phyloP scores from a whole-genome alignment of 164 flowering plant species.

The Warburgia ugandensis region DNA sequence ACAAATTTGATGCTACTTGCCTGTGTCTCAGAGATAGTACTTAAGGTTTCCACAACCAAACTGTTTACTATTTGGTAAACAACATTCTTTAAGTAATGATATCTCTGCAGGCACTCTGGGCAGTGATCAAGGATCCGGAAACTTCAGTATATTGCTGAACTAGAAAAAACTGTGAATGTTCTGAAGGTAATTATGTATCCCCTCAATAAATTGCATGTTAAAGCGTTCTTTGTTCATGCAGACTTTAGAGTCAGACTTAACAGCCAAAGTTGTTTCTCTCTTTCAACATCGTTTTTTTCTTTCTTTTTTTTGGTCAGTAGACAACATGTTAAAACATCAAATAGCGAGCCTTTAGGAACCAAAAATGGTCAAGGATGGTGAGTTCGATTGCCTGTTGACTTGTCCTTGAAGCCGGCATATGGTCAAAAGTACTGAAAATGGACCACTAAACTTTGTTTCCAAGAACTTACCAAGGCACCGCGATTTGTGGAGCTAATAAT shows the following conservation, averaged over 20 bases:
- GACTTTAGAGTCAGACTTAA: slow-evolving; percentile 42
- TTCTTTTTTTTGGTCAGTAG: slow-evolving; percentile 46
- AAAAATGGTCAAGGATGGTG: slow-evolving; percentile 39
- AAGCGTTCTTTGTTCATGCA: slow-evolving; percentile 14
- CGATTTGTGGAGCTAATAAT: too few species aligned
- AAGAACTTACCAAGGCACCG: too few species aligned
- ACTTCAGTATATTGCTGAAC: slow-evolving; percentile 65
- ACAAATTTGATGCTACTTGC: too few species aligned
- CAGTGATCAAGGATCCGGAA: slow-evolving; percentile 67
- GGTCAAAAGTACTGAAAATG: too few species aligned
- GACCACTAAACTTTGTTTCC: too few species aligned
- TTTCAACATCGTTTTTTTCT: slow-evolving; percentile 38
- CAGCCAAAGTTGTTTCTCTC: slow-evolving; percentile 34
- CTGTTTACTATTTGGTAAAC: background rate
- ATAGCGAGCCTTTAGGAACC: slow-evolving; percentile 27
- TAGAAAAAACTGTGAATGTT: slow-evolving; percentile 48
- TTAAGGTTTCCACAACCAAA: background rate
- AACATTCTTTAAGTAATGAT: background rate
- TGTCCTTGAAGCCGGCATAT: too few species aligned
- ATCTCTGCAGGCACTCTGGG: slow-evolving; percentile 44
- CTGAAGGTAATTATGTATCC: slow-evolving; percentile 35
- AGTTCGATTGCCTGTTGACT: slow-evolving; percentile 6
- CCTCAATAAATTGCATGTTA: background rate
- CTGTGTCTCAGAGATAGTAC: too few species aligned
- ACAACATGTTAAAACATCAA: slow-evolving; percentile 42